phyloP scores from a whole-genome alignment of 225 moss, liverwort and hornwort species.

The Marchantia paleacea region DNA sequence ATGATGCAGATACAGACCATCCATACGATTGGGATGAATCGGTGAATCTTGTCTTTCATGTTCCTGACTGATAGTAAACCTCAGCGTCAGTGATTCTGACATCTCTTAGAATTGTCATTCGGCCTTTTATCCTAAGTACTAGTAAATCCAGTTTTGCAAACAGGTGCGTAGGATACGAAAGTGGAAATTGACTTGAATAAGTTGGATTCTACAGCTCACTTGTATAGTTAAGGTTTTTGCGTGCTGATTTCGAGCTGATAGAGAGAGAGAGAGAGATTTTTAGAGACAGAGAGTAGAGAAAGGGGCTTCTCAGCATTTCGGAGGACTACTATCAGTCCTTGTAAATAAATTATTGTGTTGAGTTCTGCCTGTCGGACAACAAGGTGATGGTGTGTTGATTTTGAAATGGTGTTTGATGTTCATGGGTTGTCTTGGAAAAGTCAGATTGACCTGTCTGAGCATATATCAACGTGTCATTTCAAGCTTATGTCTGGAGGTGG shows the following conservation, averaged over 20 bases:
- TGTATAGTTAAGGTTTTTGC: conserved; percentile 1
- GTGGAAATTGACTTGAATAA: neutral
- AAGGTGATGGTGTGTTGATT: neutral
- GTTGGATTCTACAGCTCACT: neutral
- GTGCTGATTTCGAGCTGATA: conserved; percentile 13
- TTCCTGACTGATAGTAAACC: neutral
- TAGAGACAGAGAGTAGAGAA: neutral
- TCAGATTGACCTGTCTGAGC: neutral
- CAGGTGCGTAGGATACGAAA: conserved; percentile 3
- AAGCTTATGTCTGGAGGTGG: too few species aligned
- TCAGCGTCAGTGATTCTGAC: neutral
- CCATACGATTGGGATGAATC: neutral
- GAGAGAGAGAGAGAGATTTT: neutral
- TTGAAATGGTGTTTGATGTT: neutral
- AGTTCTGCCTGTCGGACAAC: neutral
- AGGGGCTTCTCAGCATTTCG: conserved; percentile 1
- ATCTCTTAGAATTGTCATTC: neutral
- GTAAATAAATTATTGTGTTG: conserved; percentile 9
- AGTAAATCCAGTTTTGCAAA: conserved; percentile 8
- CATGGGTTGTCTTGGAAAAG: too few species aligned
- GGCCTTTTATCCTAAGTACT: neutral
- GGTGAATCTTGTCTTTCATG: neutral
- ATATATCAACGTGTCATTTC: neutral
- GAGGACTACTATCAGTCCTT: conserved; percentile 1
- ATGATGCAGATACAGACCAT: conserved; percentile 6